phyloP scores from a whole-genome alignment of 306 rosid genomes.

The Cucurbita argyrosperma region DNA sequence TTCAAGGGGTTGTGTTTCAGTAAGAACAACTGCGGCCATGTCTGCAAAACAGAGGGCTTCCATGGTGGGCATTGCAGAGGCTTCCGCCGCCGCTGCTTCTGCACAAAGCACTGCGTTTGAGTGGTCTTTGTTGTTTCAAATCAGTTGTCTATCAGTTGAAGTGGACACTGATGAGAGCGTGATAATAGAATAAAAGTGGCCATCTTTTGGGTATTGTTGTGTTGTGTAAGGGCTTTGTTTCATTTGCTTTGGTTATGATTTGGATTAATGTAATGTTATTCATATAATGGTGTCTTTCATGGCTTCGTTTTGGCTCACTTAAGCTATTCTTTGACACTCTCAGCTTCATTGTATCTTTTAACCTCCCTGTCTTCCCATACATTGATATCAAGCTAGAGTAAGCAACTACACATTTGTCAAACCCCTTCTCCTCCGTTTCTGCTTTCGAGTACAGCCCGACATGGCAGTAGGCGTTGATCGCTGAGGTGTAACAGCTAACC shows the following conservation, averaged over 20 bases:
- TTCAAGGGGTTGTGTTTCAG: not conserved
- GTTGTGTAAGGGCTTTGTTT: not conserved
- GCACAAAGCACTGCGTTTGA: not conserved
- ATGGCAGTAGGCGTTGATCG: constrained; percentile 42
- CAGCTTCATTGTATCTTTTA: constrained; percentile 37
- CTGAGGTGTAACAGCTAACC: constrained; percentile 25
- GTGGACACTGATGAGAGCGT: not conserved
- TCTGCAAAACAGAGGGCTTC: not conserved
- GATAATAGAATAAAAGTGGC: not conserved
- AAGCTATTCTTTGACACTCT: constrained; percentile 26
- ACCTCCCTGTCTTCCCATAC: constrained; percentile 53
- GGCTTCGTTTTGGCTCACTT: not conserved
- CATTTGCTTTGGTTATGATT: not conserved
- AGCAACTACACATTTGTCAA: constrained; percentile 53
- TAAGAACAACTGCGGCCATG: not conserved
- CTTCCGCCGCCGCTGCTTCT: not conserved
- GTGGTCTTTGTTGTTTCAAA: not conserved
- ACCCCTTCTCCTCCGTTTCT: constrained; percentile 57
- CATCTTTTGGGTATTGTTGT: not conserved
- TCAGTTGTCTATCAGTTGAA: not conserved
- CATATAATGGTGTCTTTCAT: not conserved
- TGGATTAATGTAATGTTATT: not conserved
- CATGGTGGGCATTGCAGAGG: not conserved
- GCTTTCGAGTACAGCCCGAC: constrained; percentile 37
- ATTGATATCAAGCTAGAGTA: constrained; percentile 63